Conservation (phyloP, 2,329 filamentous ascomycete genomes). For the Metarhizium anisopliae region DNA sequence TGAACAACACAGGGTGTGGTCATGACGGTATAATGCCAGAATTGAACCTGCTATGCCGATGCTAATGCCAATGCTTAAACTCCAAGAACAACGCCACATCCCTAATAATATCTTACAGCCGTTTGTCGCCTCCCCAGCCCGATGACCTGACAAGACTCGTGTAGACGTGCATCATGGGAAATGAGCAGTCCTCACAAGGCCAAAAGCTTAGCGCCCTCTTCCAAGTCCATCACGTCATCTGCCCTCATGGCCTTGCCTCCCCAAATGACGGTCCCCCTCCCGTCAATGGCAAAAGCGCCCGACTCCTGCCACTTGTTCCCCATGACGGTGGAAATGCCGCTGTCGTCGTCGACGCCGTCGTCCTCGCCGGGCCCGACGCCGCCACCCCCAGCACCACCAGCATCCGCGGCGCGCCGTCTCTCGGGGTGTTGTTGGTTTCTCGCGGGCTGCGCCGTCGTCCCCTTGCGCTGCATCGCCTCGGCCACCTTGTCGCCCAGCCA, state of each 20-base stretch:
- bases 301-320: constrained; percentile 50
- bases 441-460: constrained; percentile 7
- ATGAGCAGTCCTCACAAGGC: constrained; percentile 6
- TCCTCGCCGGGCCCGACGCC: not conserved
- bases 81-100: too few species aligned
- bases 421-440: too few species aligned
- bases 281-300: constrained; percentile 42
- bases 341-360: constrained; percentile 16
- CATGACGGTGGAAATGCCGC: constrained; percentile 34
- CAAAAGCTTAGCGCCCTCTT: constrained; percentile 34
- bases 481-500: constrained; percentile 45
- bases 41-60: not conserved
- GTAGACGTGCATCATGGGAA: not conserved
- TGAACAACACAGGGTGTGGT: too few species aligned
- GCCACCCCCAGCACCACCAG: constrained; percentile 18
- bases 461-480: constrained; percentile 30
- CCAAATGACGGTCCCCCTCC: constrained; percentile 40
- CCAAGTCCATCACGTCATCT: constrained; percentile 45
- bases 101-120: too few species aligned
- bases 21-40: not conserved
- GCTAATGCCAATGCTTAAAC: not conserved
- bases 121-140: too few species aligned
- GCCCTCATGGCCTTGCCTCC: constrained; percentile 37
- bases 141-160: not conserved
- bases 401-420: constrained; percentile 21